These are phyloP conservation scores for Phenoliferia sp. DNA, from an alignment of 1,284 basidiomycete genomes.

Conservation along the genomic window DNA sequence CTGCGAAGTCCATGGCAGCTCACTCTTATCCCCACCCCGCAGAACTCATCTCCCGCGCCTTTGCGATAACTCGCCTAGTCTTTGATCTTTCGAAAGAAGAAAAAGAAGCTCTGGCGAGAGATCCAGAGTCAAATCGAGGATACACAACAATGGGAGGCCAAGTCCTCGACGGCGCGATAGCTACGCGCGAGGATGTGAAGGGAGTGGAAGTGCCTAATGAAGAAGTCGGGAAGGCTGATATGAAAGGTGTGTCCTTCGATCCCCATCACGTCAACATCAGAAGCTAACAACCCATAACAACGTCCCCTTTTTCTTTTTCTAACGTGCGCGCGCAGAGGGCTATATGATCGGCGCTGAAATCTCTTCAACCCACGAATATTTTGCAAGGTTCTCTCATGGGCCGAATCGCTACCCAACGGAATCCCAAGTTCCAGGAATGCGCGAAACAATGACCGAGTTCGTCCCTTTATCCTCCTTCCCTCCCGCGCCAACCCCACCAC, in stretches of 20 bases:
- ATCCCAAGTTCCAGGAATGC: neutral
- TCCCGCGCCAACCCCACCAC: neutral
- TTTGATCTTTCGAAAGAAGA: conserved; percentile 1
- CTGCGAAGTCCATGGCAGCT: neutral
- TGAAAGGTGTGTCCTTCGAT: no score
- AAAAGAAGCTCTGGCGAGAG: neutral
- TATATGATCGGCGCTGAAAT: conserved; percentile 5
- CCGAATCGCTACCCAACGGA: conserved; percentile 3
- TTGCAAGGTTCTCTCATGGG: conserved; percentile 7
- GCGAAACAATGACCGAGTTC: neutral
- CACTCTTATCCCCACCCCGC: neutral
- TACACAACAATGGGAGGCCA: conserved; percentile 5
- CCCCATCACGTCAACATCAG: no score
- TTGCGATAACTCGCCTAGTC: neutral
- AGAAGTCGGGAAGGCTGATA: no score
- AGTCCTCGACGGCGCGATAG: neutral
- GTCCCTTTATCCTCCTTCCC: neutral
- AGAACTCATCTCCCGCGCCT: neutral
- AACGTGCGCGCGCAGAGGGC: conserved; percentile 1
- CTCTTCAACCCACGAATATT: neutral
- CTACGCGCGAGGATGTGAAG: neutral
- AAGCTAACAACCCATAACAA: no score
- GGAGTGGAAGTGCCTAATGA: neutral
- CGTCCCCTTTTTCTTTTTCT: no score
- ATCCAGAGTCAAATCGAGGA: conserved; percentile 4